Evolutionary conservation across 108 stramenopile genomes (phyloP).

Genomic region (Cylindrotheca fusiformis): DNA sequence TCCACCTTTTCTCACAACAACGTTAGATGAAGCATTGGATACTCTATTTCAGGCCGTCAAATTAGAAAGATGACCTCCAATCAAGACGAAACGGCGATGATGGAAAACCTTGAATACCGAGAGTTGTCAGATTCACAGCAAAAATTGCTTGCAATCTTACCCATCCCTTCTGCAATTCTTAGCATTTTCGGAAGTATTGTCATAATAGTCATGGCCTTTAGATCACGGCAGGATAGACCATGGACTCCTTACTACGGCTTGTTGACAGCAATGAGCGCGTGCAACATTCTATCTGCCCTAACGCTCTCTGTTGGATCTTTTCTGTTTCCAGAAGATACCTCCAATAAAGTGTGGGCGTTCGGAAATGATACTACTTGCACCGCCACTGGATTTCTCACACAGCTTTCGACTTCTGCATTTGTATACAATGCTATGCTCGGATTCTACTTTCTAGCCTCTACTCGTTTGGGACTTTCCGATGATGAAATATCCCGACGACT

Average conservation of each 20-base stretch:
- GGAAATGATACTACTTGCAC: neutral
- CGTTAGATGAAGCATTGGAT: too few species aligned
- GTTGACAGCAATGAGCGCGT: neutral
- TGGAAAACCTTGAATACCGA: neutral
- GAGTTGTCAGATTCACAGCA: neutral
- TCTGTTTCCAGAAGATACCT: neutral
- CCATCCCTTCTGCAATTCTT: slow-evolving; percentile 1
- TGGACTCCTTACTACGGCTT: neutral
- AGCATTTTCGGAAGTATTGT: neutral
- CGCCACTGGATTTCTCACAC: neutral
- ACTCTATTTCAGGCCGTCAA: too few species aligned
- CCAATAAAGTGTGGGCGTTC: neutral
- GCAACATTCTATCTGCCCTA: neutral
- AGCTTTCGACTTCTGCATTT: neutral
- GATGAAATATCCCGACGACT: neutral
- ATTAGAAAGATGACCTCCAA: too few species aligned
- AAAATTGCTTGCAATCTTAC: neutral
- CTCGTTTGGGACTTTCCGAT: neutral
- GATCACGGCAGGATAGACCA: neutral
- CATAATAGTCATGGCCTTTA: neutral
- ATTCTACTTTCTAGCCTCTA: neutral
- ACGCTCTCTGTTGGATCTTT: neutral
- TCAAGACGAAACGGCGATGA: too few species aligned
- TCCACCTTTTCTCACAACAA: too few species aligned
- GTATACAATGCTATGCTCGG: neutral